Base-by-base conservation (phyloP, 2,329 filamentous ascomycete species). In the Colletotrichum sp. region DNA sequence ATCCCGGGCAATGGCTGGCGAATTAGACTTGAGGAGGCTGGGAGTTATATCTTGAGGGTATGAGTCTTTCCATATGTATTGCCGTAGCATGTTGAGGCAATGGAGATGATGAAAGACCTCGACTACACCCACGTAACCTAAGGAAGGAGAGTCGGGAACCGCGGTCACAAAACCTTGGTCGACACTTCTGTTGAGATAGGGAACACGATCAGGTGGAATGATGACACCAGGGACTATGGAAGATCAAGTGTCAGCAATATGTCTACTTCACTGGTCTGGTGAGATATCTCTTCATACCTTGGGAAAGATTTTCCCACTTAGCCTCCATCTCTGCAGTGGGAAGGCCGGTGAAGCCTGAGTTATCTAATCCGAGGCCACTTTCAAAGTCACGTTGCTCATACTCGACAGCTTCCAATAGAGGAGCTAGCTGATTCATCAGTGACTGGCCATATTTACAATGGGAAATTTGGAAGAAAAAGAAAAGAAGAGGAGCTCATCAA, bases 81-180 rank as follows among this genome's bases (percentile, higher is more conserved):
- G 68, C 3, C 68, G 68, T 21, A 71, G 16, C 6, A 71, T 26
- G 21, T 71, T 71, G 28, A 71, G 8, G 28, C 68, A 71, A 15
- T 71, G 68, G 5, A 71, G 68, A 3, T 71, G 58, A 71, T 71
- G 68, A 28, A 71, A 71, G 8, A 71, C 68, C 58, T 64, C 58
- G 4, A 64, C 28, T 21, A 12, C 38, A 10, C 8, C 68, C 4
- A 71, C 21, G 58, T 64, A 71, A 24, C 68, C 68, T 16, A 9
- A 30, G 16, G 57, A 28, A 32, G 68, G 58, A 55, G 58, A 55
- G 28, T n/a, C 32, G 13, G 36, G 8, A 24, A 21, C 16, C 18
- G 15, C 58, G 5, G 30, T 7, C 26, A 71, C 16, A 12, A 71
- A 65, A 8, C 68, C 68, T 64, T 71, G 58, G 2, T 71, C 68